Conservation (phyloP, 2,329 filamentous ascomycete genomes). For the Fusarium odoratissimum region DNA sequence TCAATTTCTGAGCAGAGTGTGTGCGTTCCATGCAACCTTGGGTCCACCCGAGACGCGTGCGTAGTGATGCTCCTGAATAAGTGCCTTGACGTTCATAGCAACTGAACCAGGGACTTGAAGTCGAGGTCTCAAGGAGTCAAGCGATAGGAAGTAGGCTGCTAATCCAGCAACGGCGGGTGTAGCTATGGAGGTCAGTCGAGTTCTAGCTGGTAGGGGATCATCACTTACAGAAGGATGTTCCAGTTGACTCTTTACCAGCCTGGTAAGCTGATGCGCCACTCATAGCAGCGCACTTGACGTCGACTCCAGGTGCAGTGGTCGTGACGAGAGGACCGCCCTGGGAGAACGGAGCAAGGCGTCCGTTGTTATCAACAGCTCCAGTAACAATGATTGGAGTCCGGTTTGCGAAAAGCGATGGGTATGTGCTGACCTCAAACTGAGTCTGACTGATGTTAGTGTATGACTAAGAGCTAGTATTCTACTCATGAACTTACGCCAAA, state of each 20-base stretch:
- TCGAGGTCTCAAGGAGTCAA: not conserved
- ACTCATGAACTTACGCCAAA: not conserved
- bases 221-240: not conserved
- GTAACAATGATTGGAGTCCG: not conserved
- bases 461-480: rapidly evolving
- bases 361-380: not conserved
- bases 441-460: not conserved
- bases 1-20: not conserved
- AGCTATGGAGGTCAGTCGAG: not conserved
- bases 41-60: not conserved
- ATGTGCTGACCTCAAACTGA: not conserved
- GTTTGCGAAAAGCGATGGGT: not conserved
- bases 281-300: not conserved
- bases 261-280: not conserved
- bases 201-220: rapidly evolving
- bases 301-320: not conserved
- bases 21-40: not conserved
- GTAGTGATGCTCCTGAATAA: not conserved
- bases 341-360: not conserved
- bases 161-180: not conserved
- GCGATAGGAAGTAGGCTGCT: not conserved
- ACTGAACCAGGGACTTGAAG: not conserved
- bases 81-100: not conserved
- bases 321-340: not conserved
- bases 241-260: not conserved